Conservation (phyloP, 352 stramenopile genomes). For the Globisporangium alternatum region DNA sequence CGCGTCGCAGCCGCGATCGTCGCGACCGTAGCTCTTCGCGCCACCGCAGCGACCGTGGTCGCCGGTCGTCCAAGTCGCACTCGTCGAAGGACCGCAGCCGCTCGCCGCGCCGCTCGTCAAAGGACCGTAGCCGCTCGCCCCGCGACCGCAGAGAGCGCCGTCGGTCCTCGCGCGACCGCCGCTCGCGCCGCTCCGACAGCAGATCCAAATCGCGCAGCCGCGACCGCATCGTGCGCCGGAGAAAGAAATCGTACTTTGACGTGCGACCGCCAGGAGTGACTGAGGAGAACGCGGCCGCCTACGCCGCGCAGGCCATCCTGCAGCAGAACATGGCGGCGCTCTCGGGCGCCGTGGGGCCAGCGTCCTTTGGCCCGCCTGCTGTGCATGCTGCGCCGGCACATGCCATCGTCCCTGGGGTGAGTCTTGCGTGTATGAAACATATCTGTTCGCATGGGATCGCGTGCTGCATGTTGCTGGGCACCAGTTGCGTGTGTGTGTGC, state of each 20-base stretch:
- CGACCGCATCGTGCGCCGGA: constrained; percentile 43
- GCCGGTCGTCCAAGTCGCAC: constrained; percentile 33
- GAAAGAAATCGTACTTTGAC: constrained; percentile 84
- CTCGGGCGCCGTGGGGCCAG: constrained; percentile 53
- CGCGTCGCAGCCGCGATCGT: neutral
- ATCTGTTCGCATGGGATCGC: neutral
- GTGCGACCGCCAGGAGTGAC: constrained; percentile 76
- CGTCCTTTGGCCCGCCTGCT: constrained; percentile 49
- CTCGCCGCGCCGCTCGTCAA: neutral
- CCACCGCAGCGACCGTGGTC: constrained; percentile 20
- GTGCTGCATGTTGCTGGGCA: constrained; percentile 5
- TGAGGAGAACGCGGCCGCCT: constrained; percentile 78
- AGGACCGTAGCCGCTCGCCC: constrained; percentile 18
- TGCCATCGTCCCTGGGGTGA: constrained; percentile 19
- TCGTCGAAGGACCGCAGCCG: constrained; percentile 17
- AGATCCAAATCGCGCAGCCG: constrained; percentile 32
- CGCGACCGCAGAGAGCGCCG: constrained; percentile 18
- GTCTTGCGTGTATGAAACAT: neutral
- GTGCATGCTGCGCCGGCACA: constrained; percentile 18
- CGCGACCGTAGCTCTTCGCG: neutral
- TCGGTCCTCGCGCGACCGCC: constrained; percentile 21
- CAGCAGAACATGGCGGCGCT: constrained; percentile 81
- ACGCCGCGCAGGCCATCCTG: constrained; percentile 79
- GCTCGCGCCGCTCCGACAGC: constrained; percentile 39
- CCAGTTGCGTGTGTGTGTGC: neutral